A percentile compares a stretch with the other conserved stretches of the same genome.
Evolutionary conservation across 2,329 filamentous ascomycete genomes (phyloP).

Genomic region (Neonectria ditissima): DNA sequence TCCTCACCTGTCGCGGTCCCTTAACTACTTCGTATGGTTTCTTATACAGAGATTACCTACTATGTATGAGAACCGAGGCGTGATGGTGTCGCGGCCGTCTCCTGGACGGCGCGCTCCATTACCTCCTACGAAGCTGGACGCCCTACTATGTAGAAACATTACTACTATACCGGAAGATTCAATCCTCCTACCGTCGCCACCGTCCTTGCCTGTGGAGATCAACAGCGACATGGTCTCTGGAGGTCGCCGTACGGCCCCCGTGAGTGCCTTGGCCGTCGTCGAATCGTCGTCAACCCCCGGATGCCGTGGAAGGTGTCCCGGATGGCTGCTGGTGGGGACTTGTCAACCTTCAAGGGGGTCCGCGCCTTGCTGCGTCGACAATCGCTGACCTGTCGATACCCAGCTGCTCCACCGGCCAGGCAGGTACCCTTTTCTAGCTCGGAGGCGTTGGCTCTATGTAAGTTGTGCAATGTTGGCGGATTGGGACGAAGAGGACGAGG

Average conservation of each 20-base stretch:
- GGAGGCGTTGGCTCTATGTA: background rate
- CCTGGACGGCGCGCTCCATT: background rate
- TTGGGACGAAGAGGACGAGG: background rate
- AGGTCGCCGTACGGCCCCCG: background rate
- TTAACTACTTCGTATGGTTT: constrained; percentile 1
- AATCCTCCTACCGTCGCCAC: constrained; percentile 15
- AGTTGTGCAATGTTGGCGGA: constrained; percentile 10
- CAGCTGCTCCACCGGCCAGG: constrained; percentile 1
- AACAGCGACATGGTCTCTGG: background rate
- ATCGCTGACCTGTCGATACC: constrained; percentile 11
- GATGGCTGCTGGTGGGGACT: constrained; percentile 7
- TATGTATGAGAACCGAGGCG: background rate
- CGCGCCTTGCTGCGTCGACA: constrained; percentile 10
- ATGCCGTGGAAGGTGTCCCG: constrained; percentile 5
- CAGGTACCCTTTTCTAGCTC: background rate
- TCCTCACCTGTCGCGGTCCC: constrained; percentile 12
- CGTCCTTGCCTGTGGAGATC: constrained; percentile 21
- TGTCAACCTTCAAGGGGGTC: constrained; percentile 8
- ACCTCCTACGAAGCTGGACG: constrained; percentile 5
- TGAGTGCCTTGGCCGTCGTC: background rate
- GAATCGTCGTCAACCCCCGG: constrained; percentile 16
- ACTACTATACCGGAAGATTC: constrained; percentile 1
- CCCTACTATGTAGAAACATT: no score
- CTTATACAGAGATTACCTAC: background rate
- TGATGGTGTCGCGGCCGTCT: background rate